phyloP scores from a whole-genome alignment of 306 rosid genomes.

The Cucurbita moschata region DNA sequence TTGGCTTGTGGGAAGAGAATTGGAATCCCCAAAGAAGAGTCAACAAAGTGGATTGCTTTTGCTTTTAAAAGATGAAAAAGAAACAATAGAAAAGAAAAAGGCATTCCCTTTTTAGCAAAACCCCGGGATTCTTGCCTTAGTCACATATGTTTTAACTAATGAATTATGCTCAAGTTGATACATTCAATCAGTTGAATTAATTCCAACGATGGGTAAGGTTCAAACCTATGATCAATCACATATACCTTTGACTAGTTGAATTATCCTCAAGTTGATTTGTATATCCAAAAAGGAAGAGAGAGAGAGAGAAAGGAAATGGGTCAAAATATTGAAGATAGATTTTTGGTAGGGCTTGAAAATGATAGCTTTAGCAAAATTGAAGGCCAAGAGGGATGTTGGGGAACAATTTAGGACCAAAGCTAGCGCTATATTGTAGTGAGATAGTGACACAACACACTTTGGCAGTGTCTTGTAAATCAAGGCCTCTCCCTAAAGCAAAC shows the following conservation, averaged over 20 bases:
- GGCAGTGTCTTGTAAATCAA: constrained; percentile 7
- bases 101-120: neutral
- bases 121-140: neutral
- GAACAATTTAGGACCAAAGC: constrained; percentile 14
- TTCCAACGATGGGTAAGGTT: too few species aligned
- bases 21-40: neutral
- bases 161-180: too few species aligned
- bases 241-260: too few species aligned
- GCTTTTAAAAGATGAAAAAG: neutral
- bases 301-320: too few species aligned
- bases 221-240: too few species aligned
- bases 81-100: neutral
- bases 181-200: too few species aligned
- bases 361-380: neutral
- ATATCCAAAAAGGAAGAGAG: too few species aligned
- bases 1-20: neutral
- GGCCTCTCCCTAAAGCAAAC: constrained; percentile 18
- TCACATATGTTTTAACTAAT: too few species aligned
- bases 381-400: neutral
- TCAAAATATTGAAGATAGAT: too few species aligned
- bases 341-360: neutral
- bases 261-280: too few species aligned
- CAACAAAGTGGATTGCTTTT: constrained; percentile 1
- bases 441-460: constrained; percentile 41
- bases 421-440: constrained; percentile 26